Conservation (phyloP, 441 rosid genomes). For the Rhodomyrtus psidioides region DNA sequence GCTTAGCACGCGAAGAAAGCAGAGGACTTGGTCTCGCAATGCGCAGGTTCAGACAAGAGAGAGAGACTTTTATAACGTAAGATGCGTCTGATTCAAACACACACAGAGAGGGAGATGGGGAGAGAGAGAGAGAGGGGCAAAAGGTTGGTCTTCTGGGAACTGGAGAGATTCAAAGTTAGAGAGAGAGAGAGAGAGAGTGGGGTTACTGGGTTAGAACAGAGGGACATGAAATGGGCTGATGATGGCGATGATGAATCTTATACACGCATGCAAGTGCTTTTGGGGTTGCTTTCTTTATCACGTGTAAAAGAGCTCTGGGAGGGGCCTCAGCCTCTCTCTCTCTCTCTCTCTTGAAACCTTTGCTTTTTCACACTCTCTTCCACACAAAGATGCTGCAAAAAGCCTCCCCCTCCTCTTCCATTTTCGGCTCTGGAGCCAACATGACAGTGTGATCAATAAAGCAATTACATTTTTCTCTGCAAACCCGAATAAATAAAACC, state of each 20-base stretch:
- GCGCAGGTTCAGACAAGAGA: conserved; percentile 2
- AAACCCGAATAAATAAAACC: background rate
- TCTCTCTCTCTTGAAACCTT: conserved; percentile 8
- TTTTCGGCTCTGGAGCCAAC: conserved; percentile 21
- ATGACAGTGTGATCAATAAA: background rate
- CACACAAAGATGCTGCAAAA: background rate
- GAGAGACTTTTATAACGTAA: background rate
- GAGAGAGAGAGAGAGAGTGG: conserved; percentile 1
- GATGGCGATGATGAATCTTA: conserved; percentile 59
- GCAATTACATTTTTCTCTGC: background rate
- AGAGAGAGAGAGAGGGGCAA: background rate
- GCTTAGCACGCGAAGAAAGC: background rate
- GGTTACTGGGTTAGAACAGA: background rate
- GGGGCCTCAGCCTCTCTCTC: background rate
- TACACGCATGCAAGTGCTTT: conserved; percentile 97
- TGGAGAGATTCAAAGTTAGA: background rate
- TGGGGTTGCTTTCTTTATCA: conserved; percentile 69
- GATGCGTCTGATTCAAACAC: background rate
- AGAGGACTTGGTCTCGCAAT: background rate
- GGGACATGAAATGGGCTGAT: conserved; percentile 10
- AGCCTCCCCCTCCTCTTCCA: background rate
- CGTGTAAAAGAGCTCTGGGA: conserved; percentile 60
- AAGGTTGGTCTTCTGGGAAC: conserved; percentile 3
- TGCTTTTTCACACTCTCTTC: conserved; percentile 6
- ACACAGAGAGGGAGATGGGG: background rate